Conservation (phyloP, 2,329 filamentous ascomycete genomes). For the Talaromyces rugulosus region DNA sequence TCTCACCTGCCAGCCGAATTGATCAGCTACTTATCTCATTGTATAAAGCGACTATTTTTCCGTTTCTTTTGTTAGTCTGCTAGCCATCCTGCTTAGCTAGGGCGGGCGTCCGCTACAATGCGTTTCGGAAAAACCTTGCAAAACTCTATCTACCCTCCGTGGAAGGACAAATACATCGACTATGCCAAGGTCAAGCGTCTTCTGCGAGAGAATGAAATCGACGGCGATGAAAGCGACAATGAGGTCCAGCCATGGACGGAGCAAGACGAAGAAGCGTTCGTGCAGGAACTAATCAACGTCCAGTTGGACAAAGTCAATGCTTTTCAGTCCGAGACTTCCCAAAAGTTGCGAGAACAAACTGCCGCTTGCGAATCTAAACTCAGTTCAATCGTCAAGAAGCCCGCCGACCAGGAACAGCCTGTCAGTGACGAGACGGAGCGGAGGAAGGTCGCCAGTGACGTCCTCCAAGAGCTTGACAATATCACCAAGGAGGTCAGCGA, state of each 20-base stretch:
- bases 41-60: background rate
- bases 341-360: conserved; percentile 75
- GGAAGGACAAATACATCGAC: conserved; percentile 93
- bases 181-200: conserved; percentile 89
- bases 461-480: conserved; percentile 73
- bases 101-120: conserved; percentile 53
- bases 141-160: conserved; percentile 74
- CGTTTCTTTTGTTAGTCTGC: background rate
- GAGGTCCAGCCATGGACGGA: conserved; percentile 74
- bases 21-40: background rate
- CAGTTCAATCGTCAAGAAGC: conserved; percentile 50
- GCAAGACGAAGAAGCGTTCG: conserved; percentile 88
- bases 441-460: conserved; percentile 59
- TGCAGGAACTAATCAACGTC: conserved; percentile 89
- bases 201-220: conserved; percentile 68
- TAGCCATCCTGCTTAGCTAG: background rate
- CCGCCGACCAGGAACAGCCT: conserved; percentile 30
- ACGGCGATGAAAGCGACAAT: conserved; percentile 46
- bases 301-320: conserved; percentile 91
- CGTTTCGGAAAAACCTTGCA: conserved; percentile 88
- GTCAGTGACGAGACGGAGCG: conserved; percentile 38
- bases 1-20: background rate
- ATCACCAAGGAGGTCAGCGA: conserved; percentile 90
- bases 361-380: conserved; percentile 64
- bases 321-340: conserved; percentile 80